Percentiles rank a stretch among this genome's conserved stretches.
Evolutionary conservation across 768 basidiomycete genomes (phyloP).

Genomic region (Phlebiopsis gigantea): DNA sequence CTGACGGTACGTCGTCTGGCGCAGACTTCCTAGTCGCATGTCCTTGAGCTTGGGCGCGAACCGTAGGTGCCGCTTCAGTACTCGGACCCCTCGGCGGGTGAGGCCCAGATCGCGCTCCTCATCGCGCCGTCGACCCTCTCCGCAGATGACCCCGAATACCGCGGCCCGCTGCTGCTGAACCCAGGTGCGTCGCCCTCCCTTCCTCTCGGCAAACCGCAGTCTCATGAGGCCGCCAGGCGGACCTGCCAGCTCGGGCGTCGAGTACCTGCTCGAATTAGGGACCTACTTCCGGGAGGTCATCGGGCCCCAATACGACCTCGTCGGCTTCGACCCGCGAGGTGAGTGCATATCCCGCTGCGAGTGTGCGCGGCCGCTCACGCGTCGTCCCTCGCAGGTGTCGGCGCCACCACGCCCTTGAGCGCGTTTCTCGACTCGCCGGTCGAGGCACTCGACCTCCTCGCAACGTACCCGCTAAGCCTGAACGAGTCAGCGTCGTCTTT

Average conservation of each 20-base stretch:
- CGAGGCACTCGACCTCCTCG: slow-evolving; percentile 12
- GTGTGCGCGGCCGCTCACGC: slow-evolving; percentile 8
- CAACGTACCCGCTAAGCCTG: slow-evolving; percentile 19
- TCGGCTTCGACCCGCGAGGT: slow-evolving; percentile 28
- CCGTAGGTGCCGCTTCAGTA: slow-evolving; percentile 27
- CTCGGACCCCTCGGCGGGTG: slow-evolving; percentile 22
- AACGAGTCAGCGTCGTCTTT: slow-evolving; percentile 16
- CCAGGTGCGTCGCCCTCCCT: slow-evolving; percentile 7
- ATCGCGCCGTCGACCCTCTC: slow-evolving; percentile 16
- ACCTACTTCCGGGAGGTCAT: slow-evolving; percentile 10
- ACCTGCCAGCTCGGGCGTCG: slow-evolving; percentile 24
- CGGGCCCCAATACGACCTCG: slow-evolving; percentile 21
- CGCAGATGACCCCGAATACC: not conserved
- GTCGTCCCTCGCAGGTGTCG: slow-evolving; percentile 19
- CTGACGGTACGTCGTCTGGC: not conserved
- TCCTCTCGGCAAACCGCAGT: not conserved
- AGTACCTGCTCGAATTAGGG: slow-evolving; percentile 5
- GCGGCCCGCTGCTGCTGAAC: slow-evolving; percentile 2
- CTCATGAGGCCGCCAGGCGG: slow-evolving; percentile 12
- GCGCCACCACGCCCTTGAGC: slow-evolving; percentile 18
- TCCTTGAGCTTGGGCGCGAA: not conserved
- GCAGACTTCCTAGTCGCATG: not conserved
- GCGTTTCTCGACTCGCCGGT: slow-evolving; percentile 20
- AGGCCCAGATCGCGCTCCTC: slow-evolving; percentile 26
- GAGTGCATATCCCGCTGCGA: slow-evolving; percentile 19